A percentile compares a stretch with the other conserved stretches of the same genome.
Conservation (phyloP, 495 filamentous ascomycete genomes). For the Tirmania nivea region DNA sequence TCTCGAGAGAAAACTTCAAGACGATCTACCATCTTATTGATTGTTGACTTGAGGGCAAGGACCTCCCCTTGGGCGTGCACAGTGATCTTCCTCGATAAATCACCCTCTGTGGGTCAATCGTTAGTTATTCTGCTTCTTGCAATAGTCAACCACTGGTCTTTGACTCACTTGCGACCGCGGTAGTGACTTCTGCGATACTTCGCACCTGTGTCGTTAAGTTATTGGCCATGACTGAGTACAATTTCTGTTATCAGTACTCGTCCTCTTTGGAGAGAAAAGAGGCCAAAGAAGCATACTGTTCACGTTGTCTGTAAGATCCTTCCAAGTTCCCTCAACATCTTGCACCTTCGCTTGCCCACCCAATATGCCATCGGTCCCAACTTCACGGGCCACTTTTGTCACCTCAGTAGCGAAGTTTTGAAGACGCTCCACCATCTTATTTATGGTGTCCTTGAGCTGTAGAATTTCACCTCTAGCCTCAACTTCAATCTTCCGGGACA, state of each 20-base stretch:
- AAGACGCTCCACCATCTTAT: slow-evolving; percentile 95
- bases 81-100: slow-evolving; percentile 90
- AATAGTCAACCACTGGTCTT: too few species aligned
- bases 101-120: slow-evolving; percentile 25
- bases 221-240: slow-evolving; percentile 48
- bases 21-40: slow-evolving; percentile 98
- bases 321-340: slow-evolving; percentile 98
- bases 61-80: slow-evolving; percentile 94
- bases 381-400: slow-evolving; percentile 93
- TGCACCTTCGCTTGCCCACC: slow-evolving; percentile 92
- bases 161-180: slow-evolving; percentile 51
- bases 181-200: slow-evolving; percentile 97
- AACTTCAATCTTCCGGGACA: slow-evolving; percentile 88
- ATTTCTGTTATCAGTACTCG: slow-evolving; percentile 5
- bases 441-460: slow-evolving; percentile 91
- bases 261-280: slow-evolving; percentile 20
- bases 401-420: slow-evolving; percentile 96
- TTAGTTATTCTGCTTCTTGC: too few species aligned
- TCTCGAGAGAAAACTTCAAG: slow-evolving; percentile 93
- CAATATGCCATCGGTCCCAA: slow-evolving; percentile 90
- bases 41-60: slow-evolving; percentile 79
- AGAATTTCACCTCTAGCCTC: slow-evolving; percentile 93
- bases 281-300: slow-evolving; percentile 27
- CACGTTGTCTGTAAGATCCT: slow-evolving; percentile 91
- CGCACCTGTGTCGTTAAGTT: slow-evolving; percentile 94